Conservation (phyloP, 2,329 filamentous ascomycete genomes). For the Ophiocordyceps australis region DNA sequence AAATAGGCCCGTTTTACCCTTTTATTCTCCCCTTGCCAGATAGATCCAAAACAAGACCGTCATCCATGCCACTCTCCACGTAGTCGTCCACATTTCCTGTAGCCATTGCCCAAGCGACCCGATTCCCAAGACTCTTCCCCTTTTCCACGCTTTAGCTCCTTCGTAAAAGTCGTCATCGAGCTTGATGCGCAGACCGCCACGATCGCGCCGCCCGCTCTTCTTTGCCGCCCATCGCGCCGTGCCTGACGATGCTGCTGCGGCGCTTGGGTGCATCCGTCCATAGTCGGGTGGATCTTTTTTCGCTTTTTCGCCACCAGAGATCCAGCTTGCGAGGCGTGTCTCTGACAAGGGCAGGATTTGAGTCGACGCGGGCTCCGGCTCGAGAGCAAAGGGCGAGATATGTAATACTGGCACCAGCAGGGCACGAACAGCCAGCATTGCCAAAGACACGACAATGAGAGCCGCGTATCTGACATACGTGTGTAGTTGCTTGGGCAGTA, state of each 20-base stretch:
- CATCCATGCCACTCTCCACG: slow-evolving; percentile 46
- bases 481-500: slow-evolving; percentile 72
- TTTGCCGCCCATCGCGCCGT: slow-evolving; percentile 8
- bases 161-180: slow-evolving; percentile 31
- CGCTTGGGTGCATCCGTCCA: slow-evolving; percentile 1
- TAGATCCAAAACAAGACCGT: slow-evolving; percentile 47
- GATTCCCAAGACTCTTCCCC: slow-evolving; percentile 15
- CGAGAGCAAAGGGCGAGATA: slow-evolving; percentile 34
- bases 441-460: slow-evolving; percentile 35
- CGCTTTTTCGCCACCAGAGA: too few relatives aligned
- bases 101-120: too few relatives aligned
- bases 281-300: slow-evolving; percentile 25
- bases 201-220: slow-evolving; percentile 12
- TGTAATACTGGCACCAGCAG: slow-evolving; percentile 36
- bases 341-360: slow-evolving; percentile 25
- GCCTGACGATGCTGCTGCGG: slow-evolving; percentile 5
- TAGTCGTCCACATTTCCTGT: slow-evolving; percentile 42
- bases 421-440: slow-evolving; percentile 32
- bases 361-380: slow-evolving; percentile 12
- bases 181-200: slow-evolving; percentile 29
- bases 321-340: too few relatives aligned
- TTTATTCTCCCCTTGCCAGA: slow-evolving; percentile 43
- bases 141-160: slow-evolving; percentile 16
- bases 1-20: too few relatives aligned
- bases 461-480: slow-evolving; percentile 67